Base-by-base conservation (phyloP, 305 asterid species). In the Coffea humblotiana region DNA sequence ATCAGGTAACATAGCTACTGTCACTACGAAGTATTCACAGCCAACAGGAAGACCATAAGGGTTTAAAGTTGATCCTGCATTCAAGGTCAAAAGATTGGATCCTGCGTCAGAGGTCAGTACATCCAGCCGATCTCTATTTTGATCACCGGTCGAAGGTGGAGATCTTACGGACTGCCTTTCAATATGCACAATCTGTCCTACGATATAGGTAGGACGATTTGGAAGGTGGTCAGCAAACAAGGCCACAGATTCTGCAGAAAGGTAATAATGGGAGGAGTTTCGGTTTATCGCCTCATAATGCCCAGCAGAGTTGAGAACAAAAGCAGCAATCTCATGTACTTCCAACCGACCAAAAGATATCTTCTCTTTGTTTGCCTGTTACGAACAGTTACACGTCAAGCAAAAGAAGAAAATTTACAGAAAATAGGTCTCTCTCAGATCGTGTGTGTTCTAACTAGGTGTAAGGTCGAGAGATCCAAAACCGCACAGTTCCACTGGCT, bases 1-100 rank as follows among this genome's bases (percentile, higher is more conserved):
- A 81, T 92, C 97, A 68, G 99, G 99, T 86, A 96, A 87, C 98
- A 96, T 92, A 79, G 98, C 98, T 79, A 94, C 87, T 74, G 99
- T 96, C 86, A 96, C 98, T 71, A 92, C 82, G 75, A 93, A 94
- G 88, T 92, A 96, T 86, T 94, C 99, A 84, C 97, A 89, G 78
- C 98, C 98, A 58, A 90, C 88, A 21, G 94, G 91, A 64, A 96
- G 94, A 74, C 94, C 93, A 72, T 92, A 96, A 0, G 96, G 91
- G 74, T 92, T 93, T 64, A 87, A 71, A 15, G 83, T 65, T 40
- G 88, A 84, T 79, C 88, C 91, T 72, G 91, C 77, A 76, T 71
- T 89, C 84, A 84, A 68, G 79, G 82, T 77, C 88, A 87, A 75
- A 77, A 71, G 89, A 47, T 78, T 88, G 80, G 91, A 70, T 80